Base-by-base conservation (phyloP, 2,329 filamentous ascomycete species). In the Stromatinia cepivora region DNA sequence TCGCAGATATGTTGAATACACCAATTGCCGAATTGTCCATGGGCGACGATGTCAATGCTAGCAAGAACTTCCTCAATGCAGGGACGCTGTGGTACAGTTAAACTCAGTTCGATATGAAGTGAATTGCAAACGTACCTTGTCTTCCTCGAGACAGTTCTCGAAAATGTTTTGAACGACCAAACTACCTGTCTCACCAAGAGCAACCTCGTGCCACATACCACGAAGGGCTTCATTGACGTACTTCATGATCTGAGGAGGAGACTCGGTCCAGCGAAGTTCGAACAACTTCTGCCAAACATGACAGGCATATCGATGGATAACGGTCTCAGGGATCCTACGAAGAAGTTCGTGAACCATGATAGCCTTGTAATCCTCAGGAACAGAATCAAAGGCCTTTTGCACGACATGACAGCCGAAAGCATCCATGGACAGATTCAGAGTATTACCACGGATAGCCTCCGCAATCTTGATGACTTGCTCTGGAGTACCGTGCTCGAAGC, bases 281-380 rank as follows among this genome's bases (percentile, higher is more conserved):
- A 99, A 99, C 39, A 99, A 87, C 84, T 99, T 99, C 83, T 99
- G 95, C 95, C 95, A 99, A 72, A 99, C 95, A 80, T 99, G 95
- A 78, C 95, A 99, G 70, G 95, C 95, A 81, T 99, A 99, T 74
- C 96, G 92, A 81, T 99, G 96, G 78, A 99, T 95, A 73, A 99
- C 94, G 3, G 95, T 99, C 81, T 99, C 94, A 0, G 94, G 95
- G 73, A 99, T 99, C 68, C 93, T 90, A 71, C 93, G 92, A 70
- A 99, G 88, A 36, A 99, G 86, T 79, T 99, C 95, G 78, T 97
- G 93, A n/a, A 99, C 95, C 94, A 99, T 98, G 78, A 95, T 90
- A 17, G 93, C 92, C 82, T 99, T 99, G 85, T 97, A 97, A 75
- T 97, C 92, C 79, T 99, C 96, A 0, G 95, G 93, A 39, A 99